Conservation (phyloP, 306 rosid genomes). For the cucumber (Cucumis sativus) region DNA sequence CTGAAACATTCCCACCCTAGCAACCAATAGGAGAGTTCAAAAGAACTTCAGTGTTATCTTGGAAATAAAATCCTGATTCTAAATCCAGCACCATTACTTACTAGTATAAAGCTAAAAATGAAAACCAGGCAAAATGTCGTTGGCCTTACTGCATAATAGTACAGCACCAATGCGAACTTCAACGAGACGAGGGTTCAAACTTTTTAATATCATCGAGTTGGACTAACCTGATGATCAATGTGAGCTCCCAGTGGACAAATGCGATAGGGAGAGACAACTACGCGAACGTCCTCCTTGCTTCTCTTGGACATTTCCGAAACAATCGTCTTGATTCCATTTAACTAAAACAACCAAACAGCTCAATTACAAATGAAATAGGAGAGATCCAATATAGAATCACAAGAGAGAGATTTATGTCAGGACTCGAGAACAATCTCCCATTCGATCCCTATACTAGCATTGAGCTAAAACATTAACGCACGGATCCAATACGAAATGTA, state of each 20-base stretch:
- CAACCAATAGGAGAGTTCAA: conserved; percentile 1
- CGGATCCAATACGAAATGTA: not conserved
- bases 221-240: conserved; percentile 84
- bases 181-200: not conserved
- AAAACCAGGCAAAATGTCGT: not conserved
- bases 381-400: not conserved
- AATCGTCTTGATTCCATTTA: conserved; percentile 30
- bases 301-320: conserved; percentile 55
- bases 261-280: conserved; percentile 84
- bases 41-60: not conserved
- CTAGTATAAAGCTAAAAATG: not conserved
- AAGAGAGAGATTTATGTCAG: not conserved
- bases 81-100: not conserved
- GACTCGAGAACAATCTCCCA: not conserved
- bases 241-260: conserved; percentile 97
- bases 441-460: not conserved
- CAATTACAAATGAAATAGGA: not conserved
- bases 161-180: not conserved
- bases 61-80: not conserved
- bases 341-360: conserved; percentile 24
- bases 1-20: conserved; percentile 84
- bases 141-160: not conserved
- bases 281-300: conserved; percentile 40
- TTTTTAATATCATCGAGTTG: not conserved
- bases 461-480: not conserved